A percentile compares a stretch with the other conserved stretches of the same genome.
These are phyloP conservation scores for Aspergillus clavatus DNA, from an alignment of 2,329 filamentous ascomycete genomes.

Conservation along the genomic window DNA sequence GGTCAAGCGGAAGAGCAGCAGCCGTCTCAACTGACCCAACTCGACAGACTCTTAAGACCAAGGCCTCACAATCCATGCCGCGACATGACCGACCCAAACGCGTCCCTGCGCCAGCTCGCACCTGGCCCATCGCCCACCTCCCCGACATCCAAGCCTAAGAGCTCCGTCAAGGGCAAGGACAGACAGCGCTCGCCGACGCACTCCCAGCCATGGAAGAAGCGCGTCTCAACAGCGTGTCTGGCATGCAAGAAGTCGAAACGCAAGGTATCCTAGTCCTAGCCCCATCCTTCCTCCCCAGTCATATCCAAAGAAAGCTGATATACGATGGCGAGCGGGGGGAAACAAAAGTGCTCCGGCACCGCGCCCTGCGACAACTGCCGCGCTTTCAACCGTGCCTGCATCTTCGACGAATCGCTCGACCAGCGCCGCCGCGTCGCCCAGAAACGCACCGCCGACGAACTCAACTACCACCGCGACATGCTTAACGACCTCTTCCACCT, in stretches of 20 bases:
- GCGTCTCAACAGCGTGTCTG: conserved; percentile 38
- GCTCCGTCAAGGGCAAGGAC: conserved; percentile 7
- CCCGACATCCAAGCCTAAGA: conserved; percentile 8
- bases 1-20: too few relatives aligned
- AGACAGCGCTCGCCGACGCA: conserved; percentile 7
- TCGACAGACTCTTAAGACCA: neutral
- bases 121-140: conserved; percentile 21
- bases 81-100: conserved; percentile 5
- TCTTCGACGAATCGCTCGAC: conserved; percentile 59
- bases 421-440: conserved; percentile 42
- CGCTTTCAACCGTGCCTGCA: conserved; percentile 33
- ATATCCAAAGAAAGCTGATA: too few relatives aligned
- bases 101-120: conserved; percentile 17
- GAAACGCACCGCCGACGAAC: conserved; percentile 38
- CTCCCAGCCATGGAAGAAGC: conserved; percentile 33
- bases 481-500: conserved; percentile 34
- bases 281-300: neutral
- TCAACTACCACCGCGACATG: conserved; percentile 37
- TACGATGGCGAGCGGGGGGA: too few relatives aligned
- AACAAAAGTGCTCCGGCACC: conserved; percentile 38
- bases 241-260: conserved; percentile 40
- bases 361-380: conserved; percentile 38
- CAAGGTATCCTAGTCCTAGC: conserved; percentile 27
- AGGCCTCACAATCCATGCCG: neutral
- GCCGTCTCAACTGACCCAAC: too few relatives aligned